These are phyloP conservation scores for Ceratobasidium sp. DNA, from an alignment of 1,284 basidiomycete genomes.

Conservation along the genomic window DNA sequence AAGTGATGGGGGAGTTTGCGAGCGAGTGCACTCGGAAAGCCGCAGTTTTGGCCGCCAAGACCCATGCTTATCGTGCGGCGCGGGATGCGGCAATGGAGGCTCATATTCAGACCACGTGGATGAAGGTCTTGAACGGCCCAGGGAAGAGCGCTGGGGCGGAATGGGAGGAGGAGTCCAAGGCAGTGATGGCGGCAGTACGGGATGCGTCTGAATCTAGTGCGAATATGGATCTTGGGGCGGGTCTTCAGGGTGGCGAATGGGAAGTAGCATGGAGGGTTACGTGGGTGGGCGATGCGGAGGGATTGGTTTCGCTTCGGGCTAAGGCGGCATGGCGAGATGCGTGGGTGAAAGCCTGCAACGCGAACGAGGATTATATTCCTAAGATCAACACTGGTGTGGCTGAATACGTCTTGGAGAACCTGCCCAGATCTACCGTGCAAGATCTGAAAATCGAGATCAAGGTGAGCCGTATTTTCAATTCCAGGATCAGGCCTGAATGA, in stretches of 20 bases:
- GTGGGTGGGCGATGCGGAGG: background rate
- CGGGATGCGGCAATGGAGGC: constrained; percentile 20
- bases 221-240: background rate
- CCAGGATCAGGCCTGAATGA: background rate
- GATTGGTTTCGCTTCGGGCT: background rate
- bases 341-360: constrained; percentile 3
- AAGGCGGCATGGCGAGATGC: constrained; percentile 12
- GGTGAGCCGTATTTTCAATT: background rate
- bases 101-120: background rate
- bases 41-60: background rate
- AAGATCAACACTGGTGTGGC: background rate
- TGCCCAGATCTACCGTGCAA: background rate
- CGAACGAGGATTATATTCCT: background rate
- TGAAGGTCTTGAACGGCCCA: background rate
- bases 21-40: background rate
- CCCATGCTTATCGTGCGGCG: constrained; percentile 11
- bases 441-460: background rate
- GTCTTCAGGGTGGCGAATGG: constrained; percentile 1
- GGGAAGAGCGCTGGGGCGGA: background rate
- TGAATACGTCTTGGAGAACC: background rate
- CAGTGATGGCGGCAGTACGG: background rate
- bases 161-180: constrained; percentile 12
- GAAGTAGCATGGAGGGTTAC: background rate
- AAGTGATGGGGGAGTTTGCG: background rate
- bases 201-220: background rate